Evolutionary conservation across 352 stramenopile genomes (phyloP).

Genomic region (Saprolegnia diclina): DNA sequence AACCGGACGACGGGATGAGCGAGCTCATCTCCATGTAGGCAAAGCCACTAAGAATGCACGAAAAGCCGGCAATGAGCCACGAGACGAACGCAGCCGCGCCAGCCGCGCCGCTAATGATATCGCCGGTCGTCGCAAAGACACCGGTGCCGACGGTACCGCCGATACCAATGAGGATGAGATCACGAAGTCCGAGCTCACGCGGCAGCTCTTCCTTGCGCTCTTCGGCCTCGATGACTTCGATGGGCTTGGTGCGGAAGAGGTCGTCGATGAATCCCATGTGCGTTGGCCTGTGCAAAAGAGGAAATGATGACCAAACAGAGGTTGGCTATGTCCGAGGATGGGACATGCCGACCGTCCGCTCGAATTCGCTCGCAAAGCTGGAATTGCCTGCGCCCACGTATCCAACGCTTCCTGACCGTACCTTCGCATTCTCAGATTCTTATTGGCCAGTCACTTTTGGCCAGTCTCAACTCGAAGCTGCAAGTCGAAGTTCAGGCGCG

Average conservation of each 20-base stretch:
- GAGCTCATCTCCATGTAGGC: constrained; percentile 52
- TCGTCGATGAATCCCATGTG: constrained; percentile 16
- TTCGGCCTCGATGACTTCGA: constrained; percentile 42
- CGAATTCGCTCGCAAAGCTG: not conserved
- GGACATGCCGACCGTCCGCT: not conserved
- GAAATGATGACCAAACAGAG: constrained; percentile 9
- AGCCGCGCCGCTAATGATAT: constrained; percentile 29
- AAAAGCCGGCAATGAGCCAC: constrained; percentile 39
- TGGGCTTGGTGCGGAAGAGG: constrained; percentile 24
- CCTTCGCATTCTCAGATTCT: constrained; percentile 1
- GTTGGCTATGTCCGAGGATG: not conserved
- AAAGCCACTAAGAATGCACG: constrained; percentile 37
- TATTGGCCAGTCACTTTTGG: too few relatives aligned
- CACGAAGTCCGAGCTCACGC: constrained; percentile 14
- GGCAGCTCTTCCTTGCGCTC: constrained; percentile 38
- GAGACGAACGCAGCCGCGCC: constrained; percentile 40
- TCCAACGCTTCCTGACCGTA: not conserved
- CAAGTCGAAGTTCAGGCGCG: too few relatives aligned
- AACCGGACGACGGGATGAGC: constrained; percentile 50
- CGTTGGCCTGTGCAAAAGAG: not conserved
- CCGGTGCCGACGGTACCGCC: constrained; percentile 41
- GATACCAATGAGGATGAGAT: constrained; percentile 37
- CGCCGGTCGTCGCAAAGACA: constrained; percentile 49
- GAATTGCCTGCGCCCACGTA: not conserved
- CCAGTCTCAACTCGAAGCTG: too few relatives aligned